These are phyloP conservation scores for Penicillium subrubescens DNA, from an alignment of 495 filamentous ascomycete species.

Conservation along the genomic window DNA sequence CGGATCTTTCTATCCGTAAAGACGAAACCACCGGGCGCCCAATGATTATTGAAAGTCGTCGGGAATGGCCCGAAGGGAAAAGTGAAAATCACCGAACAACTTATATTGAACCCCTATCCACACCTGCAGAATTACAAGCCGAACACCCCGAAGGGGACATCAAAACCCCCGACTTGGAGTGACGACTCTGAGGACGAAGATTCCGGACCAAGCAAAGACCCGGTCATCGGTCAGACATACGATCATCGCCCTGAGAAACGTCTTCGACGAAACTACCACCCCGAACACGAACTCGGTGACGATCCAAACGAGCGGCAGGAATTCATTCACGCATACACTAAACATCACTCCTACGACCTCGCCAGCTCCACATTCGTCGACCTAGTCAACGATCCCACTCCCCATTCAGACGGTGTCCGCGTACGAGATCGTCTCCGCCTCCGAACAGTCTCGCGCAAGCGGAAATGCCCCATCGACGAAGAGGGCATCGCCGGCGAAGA, in stretches of 20 bases:
- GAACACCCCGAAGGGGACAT: slow-evolving; percentile 22
- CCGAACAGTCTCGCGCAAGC: slow-evolving; percentile 51
- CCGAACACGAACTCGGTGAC: slow-evolving; percentile 50
- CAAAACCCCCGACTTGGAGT: neutral
- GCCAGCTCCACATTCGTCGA: slow-evolving; percentile 64
- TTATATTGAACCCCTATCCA: slow-evolving; percentile 62
- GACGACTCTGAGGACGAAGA: neutral
- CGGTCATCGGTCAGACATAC: slow-evolving; percentile 36
- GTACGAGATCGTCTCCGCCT: slow-evolving; percentile 54
- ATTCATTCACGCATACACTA: slow-evolving; percentile 60
- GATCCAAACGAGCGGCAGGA: slow-evolving; percentile 42
- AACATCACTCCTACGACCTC: slow-evolving; percentile 61
- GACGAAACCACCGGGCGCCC: slow-evolving; percentile 64
- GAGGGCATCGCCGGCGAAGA: slow-evolving; percentile 36
- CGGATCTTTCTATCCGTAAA: slow-evolving; percentile 61
- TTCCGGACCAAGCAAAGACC: slow-evolving; percentile 16
- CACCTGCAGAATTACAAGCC: slow-evolving; percentile 35
- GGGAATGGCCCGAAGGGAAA: slow-evolving; percentile 65
- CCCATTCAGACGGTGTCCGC: slow-evolving; percentile 33
- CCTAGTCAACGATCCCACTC: slow-evolving; percentile 60
- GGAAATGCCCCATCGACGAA: slow-evolving; percentile 41
- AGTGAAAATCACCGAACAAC: slow-evolving; percentile 67
- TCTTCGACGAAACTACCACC: slow-evolving; percentile 42
- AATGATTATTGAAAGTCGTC: slow-evolving; percentile 68
- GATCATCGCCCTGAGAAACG: slow-evolving; percentile 43